phyloP scores from a whole-genome alignment of 1,139 yeast species.

The Suhomyces taliae region DNA sequence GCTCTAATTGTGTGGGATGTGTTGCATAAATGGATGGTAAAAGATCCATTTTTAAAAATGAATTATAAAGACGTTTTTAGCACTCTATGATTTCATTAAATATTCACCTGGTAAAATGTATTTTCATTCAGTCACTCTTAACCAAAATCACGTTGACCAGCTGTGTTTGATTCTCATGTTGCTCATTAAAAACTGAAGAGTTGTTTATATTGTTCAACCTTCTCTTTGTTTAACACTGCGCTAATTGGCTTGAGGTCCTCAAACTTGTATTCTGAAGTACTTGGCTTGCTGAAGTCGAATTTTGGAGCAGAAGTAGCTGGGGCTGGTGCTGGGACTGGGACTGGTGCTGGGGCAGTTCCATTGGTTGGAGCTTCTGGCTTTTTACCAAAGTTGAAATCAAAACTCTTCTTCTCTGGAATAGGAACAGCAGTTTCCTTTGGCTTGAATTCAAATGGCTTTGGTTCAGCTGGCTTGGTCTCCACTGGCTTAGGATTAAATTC shows the following conservation, averaged over 20 bases:
- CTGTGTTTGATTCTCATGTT: too few relatives aligned
- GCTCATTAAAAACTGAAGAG: slow-evolving; percentile 26
- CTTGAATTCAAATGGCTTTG: neutral
- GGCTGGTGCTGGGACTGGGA: too few relatives aligned
- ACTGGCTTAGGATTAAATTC: neutral
- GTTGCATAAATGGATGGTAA: too few relatives aligned
- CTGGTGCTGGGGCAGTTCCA: too few relatives aligned
- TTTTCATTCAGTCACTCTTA: too few relatives aligned
- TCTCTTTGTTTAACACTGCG: slow-evolving; percentile 24
- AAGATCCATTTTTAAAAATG: too few relatives aligned
- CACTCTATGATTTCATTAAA: too few relatives aligned
- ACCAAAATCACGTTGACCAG: too few relatives aligned
- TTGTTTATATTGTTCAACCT: slow-evolving; percentile 30
- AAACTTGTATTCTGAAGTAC: slow-evolving; percentile 17
- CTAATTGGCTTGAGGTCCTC: slow-evolving; percentile 29
- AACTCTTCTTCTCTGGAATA: slow-evolving; percentile 7
- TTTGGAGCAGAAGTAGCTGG: neutral
- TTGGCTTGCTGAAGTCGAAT: neutral
- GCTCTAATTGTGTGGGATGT: too few relatives aligned
- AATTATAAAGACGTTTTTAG: too few relatives aligned
- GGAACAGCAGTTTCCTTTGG: neutral
- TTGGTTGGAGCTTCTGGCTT: neutral
- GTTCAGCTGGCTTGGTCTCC: neutral
- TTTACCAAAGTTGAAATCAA: slow-evolving; percentile 6
- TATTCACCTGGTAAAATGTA: too few relatives aligned